Evolutionary conservation across 345 rosid species (phyloP).

Genomic region (Lagerstroemia speciosa): DNA sequence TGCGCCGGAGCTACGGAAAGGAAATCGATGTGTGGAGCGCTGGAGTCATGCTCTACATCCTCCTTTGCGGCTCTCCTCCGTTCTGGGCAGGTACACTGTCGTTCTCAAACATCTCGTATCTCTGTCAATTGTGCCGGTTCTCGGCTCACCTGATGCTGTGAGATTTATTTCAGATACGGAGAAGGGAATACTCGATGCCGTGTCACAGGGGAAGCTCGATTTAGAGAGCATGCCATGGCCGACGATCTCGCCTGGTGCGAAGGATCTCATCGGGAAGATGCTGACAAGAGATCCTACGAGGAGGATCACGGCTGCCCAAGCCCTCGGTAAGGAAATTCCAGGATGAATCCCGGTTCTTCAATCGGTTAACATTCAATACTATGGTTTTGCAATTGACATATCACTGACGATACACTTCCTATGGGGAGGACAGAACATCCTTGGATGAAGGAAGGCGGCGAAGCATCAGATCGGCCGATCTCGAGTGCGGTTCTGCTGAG

Average conservation of each 20-base stretch:
- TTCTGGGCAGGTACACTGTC: conserved; percentile 72
- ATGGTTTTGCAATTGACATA: background rate
- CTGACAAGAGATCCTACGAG: conserved; percentile 55
- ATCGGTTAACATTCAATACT: background rate
- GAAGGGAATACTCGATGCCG: conserved; percentile 45
- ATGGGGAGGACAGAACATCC: conserved; percentile 53
- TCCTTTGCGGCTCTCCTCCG: conserved; percentile 87
- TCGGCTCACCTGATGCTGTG: background rate
- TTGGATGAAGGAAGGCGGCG: conserved; percentile 56
- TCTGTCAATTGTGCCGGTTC: background rate
- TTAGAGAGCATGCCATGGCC: conserved; percentile 71
- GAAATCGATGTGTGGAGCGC: conserved; percentile 95
- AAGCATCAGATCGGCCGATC: conserved; percentile 61
- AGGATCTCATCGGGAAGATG: conserved; percentile 70
- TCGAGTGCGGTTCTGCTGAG: conserved; percentile 71
- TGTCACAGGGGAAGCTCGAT: conserved; percentile 50
- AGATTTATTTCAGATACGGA: conserved; percentile 45
- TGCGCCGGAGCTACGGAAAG: conserved; percentile 63
- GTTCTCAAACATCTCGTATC: background rate
- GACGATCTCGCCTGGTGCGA: conserved; percentile 56
- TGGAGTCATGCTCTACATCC: conserved; percentile 85
- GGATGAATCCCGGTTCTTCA: background rate
- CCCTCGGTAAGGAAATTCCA: conserved; percentile 48
- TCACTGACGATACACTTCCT: background rate
- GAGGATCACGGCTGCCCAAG: conserved; percentile 63